Conservation (phyloP, 352 stramenopile species). For the Phytophthora kernoviae region DNA sequence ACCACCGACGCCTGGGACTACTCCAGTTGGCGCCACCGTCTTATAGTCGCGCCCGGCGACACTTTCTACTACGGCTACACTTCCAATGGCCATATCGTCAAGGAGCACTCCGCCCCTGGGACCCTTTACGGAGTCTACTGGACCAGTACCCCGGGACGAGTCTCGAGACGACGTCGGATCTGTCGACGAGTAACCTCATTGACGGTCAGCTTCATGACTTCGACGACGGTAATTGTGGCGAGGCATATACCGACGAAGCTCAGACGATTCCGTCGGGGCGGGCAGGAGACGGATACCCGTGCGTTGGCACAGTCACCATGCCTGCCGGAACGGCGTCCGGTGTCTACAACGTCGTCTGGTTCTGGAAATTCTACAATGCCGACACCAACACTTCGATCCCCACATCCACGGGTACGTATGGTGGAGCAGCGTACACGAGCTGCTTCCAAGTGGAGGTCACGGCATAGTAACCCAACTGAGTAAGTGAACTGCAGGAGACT, state of each 20-base stretch:
- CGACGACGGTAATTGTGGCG: conserved; percentile 68
- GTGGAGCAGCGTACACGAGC: conserved; percentile 63
- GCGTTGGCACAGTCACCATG: conserved; percentile 52
- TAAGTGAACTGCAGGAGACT: conserved; percentile 1
- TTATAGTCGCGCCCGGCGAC: conserved; percentile 43
- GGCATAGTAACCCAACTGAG: conserved; percentile 14
- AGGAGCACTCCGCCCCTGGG: conserved; percentile 57
- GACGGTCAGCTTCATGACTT: conserved; percentile 71
- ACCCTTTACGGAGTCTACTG: conserved; percentile 72
- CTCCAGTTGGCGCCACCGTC: conserved; percentile 43
- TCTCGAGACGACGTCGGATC: conserved; percentile 50
- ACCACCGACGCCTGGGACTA: conserved; percentile 37
- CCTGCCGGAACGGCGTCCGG: conserved; percentile 48
- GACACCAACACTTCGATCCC: conserved; percentile 49
- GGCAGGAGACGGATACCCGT: conserved; percentile 58
- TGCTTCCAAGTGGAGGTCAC: conserved; percentile 68
- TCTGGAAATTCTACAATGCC: conserved; percentile 74
- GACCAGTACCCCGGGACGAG: conserved; percentile 43
- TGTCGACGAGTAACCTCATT: conserved; percentile 61
- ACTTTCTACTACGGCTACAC: conserved; percentile 70
- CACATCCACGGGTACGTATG: conserved; percentile 49
- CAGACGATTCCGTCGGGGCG: conserved; percentile 44
- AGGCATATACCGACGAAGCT: conserved; percentile 45
- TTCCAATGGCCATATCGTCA: conserved; percentile 65
- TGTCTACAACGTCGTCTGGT: conserved; percentile 74